Percentiles rank a stretch among this genome's conserved stretches.
phyloP scores from a whole-genome alignment of 768 basidiomycete species.

The Tephrocybe sp. region DNA sequence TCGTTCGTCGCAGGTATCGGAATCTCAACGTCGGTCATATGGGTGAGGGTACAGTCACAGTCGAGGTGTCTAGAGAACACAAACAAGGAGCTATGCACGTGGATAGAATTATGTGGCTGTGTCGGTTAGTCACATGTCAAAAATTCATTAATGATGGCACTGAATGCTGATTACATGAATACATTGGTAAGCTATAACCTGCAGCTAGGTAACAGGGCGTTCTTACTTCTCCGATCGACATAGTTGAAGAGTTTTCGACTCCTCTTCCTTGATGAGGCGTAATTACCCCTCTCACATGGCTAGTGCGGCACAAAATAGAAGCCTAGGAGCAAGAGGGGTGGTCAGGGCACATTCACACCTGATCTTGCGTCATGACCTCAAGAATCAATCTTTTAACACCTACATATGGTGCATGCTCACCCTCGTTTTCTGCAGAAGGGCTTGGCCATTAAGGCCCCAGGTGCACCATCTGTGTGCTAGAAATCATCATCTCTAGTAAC shows the following conservation, averaged over 20 bases:
- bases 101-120: slow-evolving; percentile 8
- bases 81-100: slow-evolving; percentile 17
- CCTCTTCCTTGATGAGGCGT: no score
- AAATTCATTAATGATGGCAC: not conserved
- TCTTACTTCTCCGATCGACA: no score
- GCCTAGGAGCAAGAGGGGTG: slow-evolving; percentile 4
- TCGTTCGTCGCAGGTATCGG: slow-evolving; percentile 39
- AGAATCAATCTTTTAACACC: not conserved
- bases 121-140: not conserved
- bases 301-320: slow-evolving; percentile 1
- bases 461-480: no score
- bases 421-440: not conserved
- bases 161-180: no score
- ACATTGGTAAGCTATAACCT: no score
- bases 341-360: slow-evolving; percentile 15
- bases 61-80: slow-evolving; percentile 6
- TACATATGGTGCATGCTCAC: slow-evolving; percentile 1
- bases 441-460: no score
- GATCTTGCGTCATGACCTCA: slow-evolving; percentile 4
- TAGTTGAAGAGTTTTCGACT: no score
- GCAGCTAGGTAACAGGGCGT: no score
- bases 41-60: slow-evolving; percentile 9
- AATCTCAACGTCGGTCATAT: slow-evolving; percentile 54
- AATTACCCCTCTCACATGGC: not conserved
- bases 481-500: no score